phyloP scores from a whole-genome alignment of 2,329 filamentous ascomycete species.

The Hymenoscyphus fraxineus region DNA sequence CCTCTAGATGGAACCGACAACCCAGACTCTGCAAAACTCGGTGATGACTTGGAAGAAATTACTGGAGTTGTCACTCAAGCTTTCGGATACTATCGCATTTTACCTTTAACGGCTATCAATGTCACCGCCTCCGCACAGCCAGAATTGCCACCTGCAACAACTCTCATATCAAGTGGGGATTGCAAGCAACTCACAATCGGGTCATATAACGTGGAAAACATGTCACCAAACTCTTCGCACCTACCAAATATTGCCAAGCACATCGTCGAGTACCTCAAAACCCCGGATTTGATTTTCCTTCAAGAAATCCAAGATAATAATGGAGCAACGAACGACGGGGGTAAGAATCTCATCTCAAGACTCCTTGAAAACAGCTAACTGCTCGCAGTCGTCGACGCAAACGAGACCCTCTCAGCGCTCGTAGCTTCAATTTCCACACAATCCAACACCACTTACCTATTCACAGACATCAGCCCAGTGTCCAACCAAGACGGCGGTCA shows the following conservation, averaged over 20 bases:
- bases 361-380: slow-evolving; percentile 2
- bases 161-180: slow-evolving; percentile 49
- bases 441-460: slow-evolving; percentile 53
- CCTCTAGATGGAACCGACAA: slow-evolving; percentile 64
- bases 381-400: slow-evolving; percentile 44
- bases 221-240: slow-evolving; percentile 52
- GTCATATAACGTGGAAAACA: slow-evolving; percentile 69
- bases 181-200: slow-evolving; percentile 62
- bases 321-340: slow-evolving; percentile 57
- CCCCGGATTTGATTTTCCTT: slow-evolving; percentile 63
- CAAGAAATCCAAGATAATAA: slow-evolving; percentile 69
- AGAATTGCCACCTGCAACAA: slow-evolving; percentile 46
- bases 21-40: slow-evolving; percentile 56
- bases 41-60: slow-evolving; percentile 61
- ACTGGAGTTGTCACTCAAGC: slow-evolving; percentile 64
- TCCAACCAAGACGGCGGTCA: slow-evolving; percentile 61
- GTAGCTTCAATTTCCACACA: slow-evolving; percentile 48
- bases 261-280: slow-evolving; percentile 60
- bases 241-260: slow-evolving; percentile 58
- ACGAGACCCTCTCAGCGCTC: slow-evolving; percentile 56
- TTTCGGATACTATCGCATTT: slow-evolving; percentile 66
- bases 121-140: slow-evolving; percentile 44
- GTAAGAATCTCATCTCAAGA: slow-evolving; percentile 20
- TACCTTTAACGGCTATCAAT: slow-evolving; percentile 57
- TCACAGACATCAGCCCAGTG: slow-evolving; percentile 55